phyloP scores from a whole-genome alignment of 2,329 filamentous ascomycete species.

The Neoscytalidium dimidiatum region DNA sequence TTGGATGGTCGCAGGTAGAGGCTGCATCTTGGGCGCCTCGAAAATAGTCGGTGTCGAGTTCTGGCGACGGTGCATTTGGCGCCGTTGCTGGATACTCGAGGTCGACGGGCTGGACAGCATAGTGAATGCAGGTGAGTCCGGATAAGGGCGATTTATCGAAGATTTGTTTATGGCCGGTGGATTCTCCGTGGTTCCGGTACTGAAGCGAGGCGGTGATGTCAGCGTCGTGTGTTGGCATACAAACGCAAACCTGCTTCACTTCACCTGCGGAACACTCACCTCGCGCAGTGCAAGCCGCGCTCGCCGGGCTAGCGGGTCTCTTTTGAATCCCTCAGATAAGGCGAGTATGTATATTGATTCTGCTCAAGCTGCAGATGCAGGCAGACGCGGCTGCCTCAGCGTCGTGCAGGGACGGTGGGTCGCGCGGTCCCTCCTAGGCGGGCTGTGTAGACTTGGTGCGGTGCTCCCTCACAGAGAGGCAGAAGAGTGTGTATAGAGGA shows the following conservation, averaged over 20 bases:
- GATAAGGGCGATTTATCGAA: conserved; percentile 42
- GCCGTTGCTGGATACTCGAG: conserved; percentile 71
- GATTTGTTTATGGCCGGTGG: conserved; percentile 11
- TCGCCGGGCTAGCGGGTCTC: conserved; percentile 63
- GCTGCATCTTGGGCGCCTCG: conserved; percentile 71
- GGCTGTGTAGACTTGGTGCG: not conserved
- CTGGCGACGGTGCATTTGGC: conserved; percentile 80
- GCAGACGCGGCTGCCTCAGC: conserved; percentile 13
- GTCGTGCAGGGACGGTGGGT: conserved; percentile 13
- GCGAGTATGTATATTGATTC: not conserved
- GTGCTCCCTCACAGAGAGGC: not conserved
- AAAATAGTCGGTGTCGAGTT: conserved; percentile 80
- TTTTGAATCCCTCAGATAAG: conserved; percentile 1
- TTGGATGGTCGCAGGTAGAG: conserved; percentile 61
- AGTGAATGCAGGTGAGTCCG: conserved; percentile 67
- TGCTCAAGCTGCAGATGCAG: conserved; percentile 17
- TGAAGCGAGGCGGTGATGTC: conserved; percentile 29
- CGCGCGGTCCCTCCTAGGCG: not conserved
- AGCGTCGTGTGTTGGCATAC: conserved; percentile 5
- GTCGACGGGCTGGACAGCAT: conserved; percentile 77
- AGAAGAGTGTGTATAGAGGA: conserved; percentile 4
- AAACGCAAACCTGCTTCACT: conserved; percentile 8
- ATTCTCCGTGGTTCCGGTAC: conserved; percentile 37
- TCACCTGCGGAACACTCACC: conserved; percentile 40
- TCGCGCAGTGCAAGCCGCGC: conserved; percentile 82